Base-by-base conservation (phyloP, 768 basidiomycete species). In the Lactarius indigo region DNA sequence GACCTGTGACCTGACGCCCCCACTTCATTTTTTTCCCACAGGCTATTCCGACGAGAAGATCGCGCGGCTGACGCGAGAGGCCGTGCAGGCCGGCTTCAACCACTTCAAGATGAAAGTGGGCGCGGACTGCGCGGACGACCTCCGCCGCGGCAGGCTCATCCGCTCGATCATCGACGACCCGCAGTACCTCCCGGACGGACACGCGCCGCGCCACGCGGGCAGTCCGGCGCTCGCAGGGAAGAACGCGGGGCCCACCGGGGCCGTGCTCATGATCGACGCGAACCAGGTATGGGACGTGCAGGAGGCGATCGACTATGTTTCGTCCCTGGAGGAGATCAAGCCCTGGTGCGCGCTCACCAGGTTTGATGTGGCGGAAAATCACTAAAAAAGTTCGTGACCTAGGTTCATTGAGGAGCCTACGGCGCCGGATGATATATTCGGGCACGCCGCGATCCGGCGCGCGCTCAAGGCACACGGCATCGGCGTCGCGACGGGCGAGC, bases 91-190 rank as follows among this genome's bases (percentile, higher is more conserved):
- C 54, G 96, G 96, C 26, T 98, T 98, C 85, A 96, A 93, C 79
- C 95, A 97, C 79, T 98, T 98, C 86, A 98, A 98, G 79, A 95
- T 98, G 89, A 98, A 98, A 80, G 96, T 98, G 70, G 96, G 96
- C 61, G 89, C 90, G 30, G 83, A 91, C 77, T 81, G 85, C 64
- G 84, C 87, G 44, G 86, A 89, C 75, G 96, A 97, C 77, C 80
- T 95, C 60, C 89, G 94, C 59, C 88, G 96, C 62, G 93, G 94
- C 26, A 85, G 84, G 72, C 83, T 98, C 73, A 96, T 98, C 71
- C 88, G 96, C 64, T 92, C 91, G 57, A 91, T 98, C 77, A 97
- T 98, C 75, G 96, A 98, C 73, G 88, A 98, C 78, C 92, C 94
- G 5, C 84, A 86, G 68, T 87, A 91, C 74, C 85, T 93, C 47